Conservation (phyloP, 805 yeast species). For the Pichia nakasei region DNA sequence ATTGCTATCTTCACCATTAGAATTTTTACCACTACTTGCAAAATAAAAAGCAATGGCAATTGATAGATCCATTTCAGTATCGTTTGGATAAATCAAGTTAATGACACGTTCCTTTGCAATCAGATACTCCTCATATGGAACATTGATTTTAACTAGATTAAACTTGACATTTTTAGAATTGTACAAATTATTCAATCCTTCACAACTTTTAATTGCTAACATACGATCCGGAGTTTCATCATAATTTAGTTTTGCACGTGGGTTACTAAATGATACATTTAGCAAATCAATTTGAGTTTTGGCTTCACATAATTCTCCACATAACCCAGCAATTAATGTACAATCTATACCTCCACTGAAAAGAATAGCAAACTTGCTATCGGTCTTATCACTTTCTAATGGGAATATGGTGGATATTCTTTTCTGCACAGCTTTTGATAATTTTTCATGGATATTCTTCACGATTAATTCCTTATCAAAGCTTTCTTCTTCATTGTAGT, state of each 20-base stretch:
- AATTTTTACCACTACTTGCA: constrained; percentile 60
- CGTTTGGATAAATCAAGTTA: constrained; percentile 68
- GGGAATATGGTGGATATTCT: constrained; percentile 60
- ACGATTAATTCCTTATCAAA: constrained; percentile 1
- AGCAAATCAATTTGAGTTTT: constrained; percentile 57
- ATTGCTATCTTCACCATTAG: constrained; percentile 27
- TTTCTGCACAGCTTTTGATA: constrained; percentile 34
- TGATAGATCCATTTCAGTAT: constrained; percentile 91
- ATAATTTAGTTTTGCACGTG: constrained; percentile 56
- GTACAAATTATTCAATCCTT: constrained; percentile 36
- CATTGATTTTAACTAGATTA: constrained; percentile 60
- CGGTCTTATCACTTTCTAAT: constrained; percentile 26
- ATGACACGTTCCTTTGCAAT: constrained; percentile 42
- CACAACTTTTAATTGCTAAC: constrained; percentile 59
- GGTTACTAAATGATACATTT: constrained; percentile 89
- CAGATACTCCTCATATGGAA: constrained; percentile 60
- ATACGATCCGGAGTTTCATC: constrained; percentile 78
- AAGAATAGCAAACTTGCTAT: constrained; percentile 45
- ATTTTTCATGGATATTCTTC: constrained; percentile 18
- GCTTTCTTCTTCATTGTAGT: background rate
- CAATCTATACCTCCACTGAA: constrained; percentile 97
- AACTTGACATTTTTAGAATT: constrained; percentile 27
- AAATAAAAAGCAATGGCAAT: constrained; percentile 94
- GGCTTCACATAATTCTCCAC: constrained; percentile 25
- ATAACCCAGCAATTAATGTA: constrained; percentile 60